Evolutionary conservation across 192 early-diverging fungal genomes (phyloP), one percentile per base, ranked within the genome.

Genomic region (Phycomyces blakesleeanus): DNA sequence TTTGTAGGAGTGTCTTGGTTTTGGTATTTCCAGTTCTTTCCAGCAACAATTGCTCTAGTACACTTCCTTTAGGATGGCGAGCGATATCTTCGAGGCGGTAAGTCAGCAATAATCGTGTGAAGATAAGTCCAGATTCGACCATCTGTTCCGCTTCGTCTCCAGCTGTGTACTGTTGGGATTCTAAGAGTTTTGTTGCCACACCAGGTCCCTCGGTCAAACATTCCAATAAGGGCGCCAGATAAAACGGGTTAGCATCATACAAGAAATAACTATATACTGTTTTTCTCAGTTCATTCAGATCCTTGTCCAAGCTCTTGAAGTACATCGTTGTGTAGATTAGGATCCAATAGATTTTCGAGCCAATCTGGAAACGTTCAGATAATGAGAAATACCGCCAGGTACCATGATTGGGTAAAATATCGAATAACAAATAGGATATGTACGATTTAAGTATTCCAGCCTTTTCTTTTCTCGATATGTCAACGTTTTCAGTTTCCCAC

Each of bases 171-270:
- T 66, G 18, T n/a, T 56, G 25, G 59, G 61, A 27, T 62, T 78
- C 37, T 54, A 74, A 51, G 14, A 62, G 68, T 64, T 41, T 74
- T 64, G 52, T 63, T 51, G 18, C 73, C 61, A 56, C 66, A 10
- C 15, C 78, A 16, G 76, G 67, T 15, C 74, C 78, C 21, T 64
- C 55, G 14, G 72, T 66, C 39, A 84, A 71, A 15, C 72, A 69
- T 20, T 71, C 75, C 16, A 81, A 56, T 14, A 83, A 56, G 0
- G 77, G 77, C n/a, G 72, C 51, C 14, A 74, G 51, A 18, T 77
- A 68, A 21, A 79, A 76, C 39, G 71, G 71, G 16, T 71, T 77
- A 26, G 77, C 81, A 22, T 84, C 74, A 25, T 70, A 66, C 25
- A 81, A 69, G 69, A 81, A 80, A 59, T 74, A 66, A 15, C 63